These are phyloP conservation scores for Avicennia marina DNA, from an alignment of 257 asterid species.

Conservation along the genomic window DNA sequence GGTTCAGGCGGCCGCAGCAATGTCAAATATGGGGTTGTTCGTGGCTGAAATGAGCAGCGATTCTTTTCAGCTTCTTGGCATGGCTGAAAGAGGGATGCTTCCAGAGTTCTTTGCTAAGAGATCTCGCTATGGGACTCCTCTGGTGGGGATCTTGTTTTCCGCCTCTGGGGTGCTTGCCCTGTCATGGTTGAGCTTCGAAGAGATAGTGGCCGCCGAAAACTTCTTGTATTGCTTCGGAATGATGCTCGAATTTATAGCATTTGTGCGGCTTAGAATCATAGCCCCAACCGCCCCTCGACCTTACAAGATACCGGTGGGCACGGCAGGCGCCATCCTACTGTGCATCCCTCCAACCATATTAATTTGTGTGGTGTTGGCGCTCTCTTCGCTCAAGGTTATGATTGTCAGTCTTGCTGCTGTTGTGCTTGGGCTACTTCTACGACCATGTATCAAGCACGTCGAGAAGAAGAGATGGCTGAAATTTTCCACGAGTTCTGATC, in stretches of 20 bases:
- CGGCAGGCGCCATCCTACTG: conserved; percentile 40
- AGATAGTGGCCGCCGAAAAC: conserved; percentile 67
- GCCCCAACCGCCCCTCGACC: conserved; percentile 48
- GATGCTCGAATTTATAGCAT: conserved; percentile 55
- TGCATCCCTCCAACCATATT: conserved; percentile 52
- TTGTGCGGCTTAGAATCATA: conserved; percentile 45
- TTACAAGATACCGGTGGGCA: conserved; percentile 62
- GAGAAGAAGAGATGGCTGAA: conserved; percentile 57
- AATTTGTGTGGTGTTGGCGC: conserved; percentile 41
- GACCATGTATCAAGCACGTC: conserved; percentile 38
- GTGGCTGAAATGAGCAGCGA: conserved; percentile 74
- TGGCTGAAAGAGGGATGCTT: conserved; percentile 78
- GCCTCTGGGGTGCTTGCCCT: conserved; percentile 63
- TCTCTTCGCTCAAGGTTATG: conserved; percentile 40
- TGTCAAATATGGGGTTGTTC: conserved; percentile 72
- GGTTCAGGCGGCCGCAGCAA: conserved; percentile 65
- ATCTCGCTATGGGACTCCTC: conserved; percentile 64
- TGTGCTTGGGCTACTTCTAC: conserved; percentile 43
- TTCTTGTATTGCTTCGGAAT: conserved; percentile 67
- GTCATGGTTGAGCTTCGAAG: conserved; percentile 66
- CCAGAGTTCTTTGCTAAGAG: conserved; percentile 52
- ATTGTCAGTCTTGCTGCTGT: conserved; percentile 45
- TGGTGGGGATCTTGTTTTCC: conserved; percentile 54
- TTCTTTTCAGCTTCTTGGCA: conserved; percentile 71
- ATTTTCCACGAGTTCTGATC: conserved; percentile 42